These are phyloP conservation scores for Emergomyces orientalis DNA, from an alignment of 2,329 filamentous ascomycete species.

Conservation along the genomic window DNA sequence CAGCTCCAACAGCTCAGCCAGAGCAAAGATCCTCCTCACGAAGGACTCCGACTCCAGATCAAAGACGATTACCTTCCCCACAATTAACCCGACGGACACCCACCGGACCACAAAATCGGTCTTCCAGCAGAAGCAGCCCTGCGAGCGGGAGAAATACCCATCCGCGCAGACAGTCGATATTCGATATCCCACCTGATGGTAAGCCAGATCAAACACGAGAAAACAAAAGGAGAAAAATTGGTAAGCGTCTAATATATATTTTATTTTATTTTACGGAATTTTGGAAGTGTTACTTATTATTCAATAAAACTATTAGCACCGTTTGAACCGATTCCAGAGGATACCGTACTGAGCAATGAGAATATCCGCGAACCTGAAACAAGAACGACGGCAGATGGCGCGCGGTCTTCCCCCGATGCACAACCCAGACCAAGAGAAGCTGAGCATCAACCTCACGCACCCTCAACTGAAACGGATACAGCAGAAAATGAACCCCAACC, in stretches of 20 bases:
- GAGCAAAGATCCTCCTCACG: conserved; percentile 8
- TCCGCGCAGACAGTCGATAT: conserved; percentile 27
- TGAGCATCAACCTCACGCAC: not conserved
- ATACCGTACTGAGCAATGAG: conserved; percentile 7
- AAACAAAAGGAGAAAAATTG: conserved; percentile 15
- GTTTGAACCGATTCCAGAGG: conserved; percentile 13
- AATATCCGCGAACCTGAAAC: not conserved
- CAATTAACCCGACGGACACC: conserved; percentile 17
- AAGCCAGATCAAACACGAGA: conserved; percentile 17
- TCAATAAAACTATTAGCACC: not conserved
- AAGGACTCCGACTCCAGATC: conserved; percentile 11
- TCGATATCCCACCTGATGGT: conserved; percentile 30
- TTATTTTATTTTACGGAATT: not conserved
- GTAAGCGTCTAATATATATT: conserved; percentile 9
- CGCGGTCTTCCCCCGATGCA: not conserved
- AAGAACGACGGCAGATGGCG: not conserved
- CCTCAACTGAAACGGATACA: not conserved
- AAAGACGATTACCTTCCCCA: conserved; percentile 12
- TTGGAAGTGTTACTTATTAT: not conserved
- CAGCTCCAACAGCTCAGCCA: conserved; percentile 13
- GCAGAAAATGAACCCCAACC: not conserved
- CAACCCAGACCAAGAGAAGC: not conserved
- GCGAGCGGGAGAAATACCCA: conserved; percentile 27
- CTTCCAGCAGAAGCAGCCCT: conserved; percentile 22
- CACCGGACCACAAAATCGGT: conserved; percentile 11